These are phyloP conservation scores for Limtongia smithiae DNA, from an alignment of 805 yeast genomes.

Conservation along the genomic window DNA sequence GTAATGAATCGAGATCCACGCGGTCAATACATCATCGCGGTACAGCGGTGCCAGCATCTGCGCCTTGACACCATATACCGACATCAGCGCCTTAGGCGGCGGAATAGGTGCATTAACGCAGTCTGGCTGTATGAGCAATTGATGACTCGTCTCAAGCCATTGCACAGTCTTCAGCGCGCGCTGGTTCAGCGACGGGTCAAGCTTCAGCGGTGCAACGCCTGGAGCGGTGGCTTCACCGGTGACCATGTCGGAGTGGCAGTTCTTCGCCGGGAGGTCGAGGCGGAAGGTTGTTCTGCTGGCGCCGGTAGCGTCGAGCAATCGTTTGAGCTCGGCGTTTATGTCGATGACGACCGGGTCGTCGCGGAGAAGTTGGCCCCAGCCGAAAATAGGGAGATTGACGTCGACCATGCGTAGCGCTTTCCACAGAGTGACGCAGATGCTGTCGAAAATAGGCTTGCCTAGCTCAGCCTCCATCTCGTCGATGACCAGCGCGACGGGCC, in stretches of 20 bases:
- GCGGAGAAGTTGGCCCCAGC: conserved; percentile 16
- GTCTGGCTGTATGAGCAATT: conserved; percentile 14
- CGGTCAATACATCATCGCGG: conserved; percentile 4
- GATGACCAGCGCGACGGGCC: conserved; percentile 17
- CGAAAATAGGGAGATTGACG: conserved; percentile 9
- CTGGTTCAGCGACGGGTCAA: conserved; percentile 16
- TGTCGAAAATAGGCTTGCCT: conserved; percentile 16
- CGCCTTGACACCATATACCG: conserved; percentile 18
- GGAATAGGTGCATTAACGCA: conserved; percentile 10
- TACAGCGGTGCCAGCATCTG: conserved; percentile 14
- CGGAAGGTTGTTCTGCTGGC: conserved; percentile 14
- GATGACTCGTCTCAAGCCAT: conserved; percentile 14
- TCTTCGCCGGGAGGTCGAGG: conserved; percentile 12
- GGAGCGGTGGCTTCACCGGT: conserved; percentile 16
- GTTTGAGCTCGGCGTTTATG: conserved; percentile 1
- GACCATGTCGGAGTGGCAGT: conserved; percentile 14
- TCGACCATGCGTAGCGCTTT: conserved; percentile 15
- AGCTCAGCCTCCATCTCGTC: conserved; percentile 19
- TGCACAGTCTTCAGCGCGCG: conserved; percentile 14
- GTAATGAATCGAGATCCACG: conserved; percentile 18
- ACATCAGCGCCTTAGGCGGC: conserved; percentile 14
- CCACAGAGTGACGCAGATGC: conserved; percentile 17
- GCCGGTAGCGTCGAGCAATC: background rate
- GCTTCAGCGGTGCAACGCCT: conserved; percentile 8
- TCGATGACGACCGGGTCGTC: conserved; percentile 8